Evolutionary conservation across 225 moss, liverwort and hornwort species (phyloP), one percentile per base, ranked within the genome.

Genomic region (Thuidium tamariscinum): DNA sequence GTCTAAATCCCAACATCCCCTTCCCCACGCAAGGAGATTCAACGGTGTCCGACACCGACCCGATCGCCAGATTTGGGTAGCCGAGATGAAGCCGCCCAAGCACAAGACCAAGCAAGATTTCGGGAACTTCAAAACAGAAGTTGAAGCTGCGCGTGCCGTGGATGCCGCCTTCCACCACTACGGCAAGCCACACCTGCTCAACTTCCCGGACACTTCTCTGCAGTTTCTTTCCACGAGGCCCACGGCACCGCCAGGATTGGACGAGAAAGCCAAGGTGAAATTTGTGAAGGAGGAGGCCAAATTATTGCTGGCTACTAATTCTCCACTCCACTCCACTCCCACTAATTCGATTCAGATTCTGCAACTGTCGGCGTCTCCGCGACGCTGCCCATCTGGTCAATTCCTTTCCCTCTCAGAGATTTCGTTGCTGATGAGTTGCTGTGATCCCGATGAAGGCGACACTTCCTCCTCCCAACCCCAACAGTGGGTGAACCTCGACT

Each of bases 321-420:
- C 20, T 10, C 2, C 46, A 12, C 12, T 11, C 32, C 48, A 7
- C 20, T 55, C 37, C 23, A 23, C 55, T 77, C 14, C 0, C 23
- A 36, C n/a, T 9, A 9, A 15, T 36, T 9, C 34, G 15, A 16
- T 36, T 37, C 36, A 25, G 0, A 17, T 77, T 26, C 10, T 0
- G 0, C 11, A 77, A 51, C 64, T n/a, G 3, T n/a, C n/a, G 10
- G 10, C n/a, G 0, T 76, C n/a, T 1, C 8, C 5, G 8, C 11
- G 26, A 11, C 7, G 26, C 17, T 7, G 6, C 11, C 25, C 77
- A 16, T 56, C 55, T 16, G 10, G 10, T 37, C 11, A 11, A 0
- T 56, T 37, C 2, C 17, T 37, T 26, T 39, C 56, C 34, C 1
- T 49, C 7, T 49, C 49, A 49, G 49, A 49, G 13, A 20, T 49